These are phyloP conservation scores for Macrolepiota fuliginosa DNA, from an alignment of 768 basidiomycete species.

Conservation along the genomic window DNA sequence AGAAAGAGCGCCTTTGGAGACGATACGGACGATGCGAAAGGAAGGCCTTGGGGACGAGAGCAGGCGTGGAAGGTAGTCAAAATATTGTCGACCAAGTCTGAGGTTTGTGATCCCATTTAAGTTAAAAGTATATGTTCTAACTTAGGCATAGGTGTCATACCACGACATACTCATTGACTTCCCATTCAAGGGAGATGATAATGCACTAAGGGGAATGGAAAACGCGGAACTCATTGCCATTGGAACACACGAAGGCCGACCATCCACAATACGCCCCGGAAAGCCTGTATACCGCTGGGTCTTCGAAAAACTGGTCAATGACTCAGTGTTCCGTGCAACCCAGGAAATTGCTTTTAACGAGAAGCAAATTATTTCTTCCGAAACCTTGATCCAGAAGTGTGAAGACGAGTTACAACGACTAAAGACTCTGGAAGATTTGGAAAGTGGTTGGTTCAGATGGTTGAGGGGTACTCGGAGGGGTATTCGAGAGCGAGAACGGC, in stretches of 20 bases:
- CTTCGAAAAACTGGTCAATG: conserved; percentile 78
- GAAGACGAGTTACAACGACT: conserved; percentile 76
- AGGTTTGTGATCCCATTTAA: conserved; percentile 45
- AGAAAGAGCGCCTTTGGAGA: conserved; percentile 93
- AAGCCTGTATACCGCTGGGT: conserved; percentile 87
- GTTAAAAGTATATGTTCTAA: neutral
- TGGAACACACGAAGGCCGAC: conserved; percentile 78
- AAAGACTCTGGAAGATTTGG: conserved; percentile 55
- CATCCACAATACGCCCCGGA: conserved; percentile 82
- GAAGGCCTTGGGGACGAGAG: conserved; percentile 77
- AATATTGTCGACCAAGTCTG: conserved; percentile 59
- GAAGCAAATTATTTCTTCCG: conserved; percentile 54
- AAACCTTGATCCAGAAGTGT: conserved; percentile 63
- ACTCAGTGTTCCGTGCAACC: conserved; percentile 73
- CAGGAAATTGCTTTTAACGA: conserved; percentile 84
- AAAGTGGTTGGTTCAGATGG: conserved; percentile 33
- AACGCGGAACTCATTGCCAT: conserved; percentile 86
- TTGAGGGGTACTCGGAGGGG: conserved; percentile 43
- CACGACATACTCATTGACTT: conserved; percentile 77
- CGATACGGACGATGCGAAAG: conserved; percentile 84
- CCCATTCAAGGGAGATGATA: conserved; percentile 92
- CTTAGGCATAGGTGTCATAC: conserved; percentile 64
- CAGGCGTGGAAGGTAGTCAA: conserved; percentile 88
- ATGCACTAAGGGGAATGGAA: conserved; percentile 79
- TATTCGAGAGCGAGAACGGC: conserved; percentile 57